phyloP scores from a whole-genome alignment of 164 flowering plant species.

The Macadamia integrifolia region DNA sequence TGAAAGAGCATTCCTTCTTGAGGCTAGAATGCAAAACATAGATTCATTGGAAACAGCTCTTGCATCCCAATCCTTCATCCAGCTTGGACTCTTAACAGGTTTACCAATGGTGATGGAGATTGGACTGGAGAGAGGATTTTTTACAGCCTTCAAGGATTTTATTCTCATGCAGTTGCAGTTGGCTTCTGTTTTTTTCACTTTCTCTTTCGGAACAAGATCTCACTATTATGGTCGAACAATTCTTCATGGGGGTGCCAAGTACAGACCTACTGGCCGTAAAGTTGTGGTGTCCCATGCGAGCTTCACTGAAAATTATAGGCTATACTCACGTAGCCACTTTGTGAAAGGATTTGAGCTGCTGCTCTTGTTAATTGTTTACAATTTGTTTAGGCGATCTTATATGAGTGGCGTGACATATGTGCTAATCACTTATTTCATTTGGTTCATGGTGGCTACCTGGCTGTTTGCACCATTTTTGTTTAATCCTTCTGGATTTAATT shows the following conservation, averaged over 20 bases:
- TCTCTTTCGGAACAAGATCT: conserved; percentile 77
- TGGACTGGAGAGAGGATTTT: conserved; percentile 85
- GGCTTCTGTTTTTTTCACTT: conserved; percentile 93
- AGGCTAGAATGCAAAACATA: conserved; percentile 59
- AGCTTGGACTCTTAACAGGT: conserved; percentile 92
- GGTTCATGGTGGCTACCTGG: conserved; percentile 93
- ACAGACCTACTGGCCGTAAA: conserved; percentile 87
- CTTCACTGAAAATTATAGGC: conserved; percentile 78
- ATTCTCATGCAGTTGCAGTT: conserved; percentile 92
- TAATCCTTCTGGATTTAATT: conserved; percentile 86
- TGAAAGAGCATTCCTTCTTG: conserved; percentile 53
- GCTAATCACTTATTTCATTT: conserved; percentile 70
- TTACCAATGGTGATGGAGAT: conserved; percentile 96
- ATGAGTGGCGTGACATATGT: conserved; percentile 66
- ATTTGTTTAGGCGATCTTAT: conserved; percentile 56
- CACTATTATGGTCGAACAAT: conserved; percentile 91
- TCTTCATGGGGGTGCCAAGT: conserved; percentile 95
- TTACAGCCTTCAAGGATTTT: conserved; percentile 73
- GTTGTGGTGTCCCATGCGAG: conserved; percentile 87
- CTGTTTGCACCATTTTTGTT: conserved; percentile 91
- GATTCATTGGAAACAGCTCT: conserved; percentile 83
- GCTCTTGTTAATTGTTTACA: conserved; percentile 69
- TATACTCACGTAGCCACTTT: conserved; percentile 96
- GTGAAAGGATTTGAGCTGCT: conserved; percentile 87
- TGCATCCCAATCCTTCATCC: conserved; percentile 89